Evolutionary conservation across 306 rosid genomes (phyloP).

Genomic region (cucumber (Cucumis sativus)): DNA sequence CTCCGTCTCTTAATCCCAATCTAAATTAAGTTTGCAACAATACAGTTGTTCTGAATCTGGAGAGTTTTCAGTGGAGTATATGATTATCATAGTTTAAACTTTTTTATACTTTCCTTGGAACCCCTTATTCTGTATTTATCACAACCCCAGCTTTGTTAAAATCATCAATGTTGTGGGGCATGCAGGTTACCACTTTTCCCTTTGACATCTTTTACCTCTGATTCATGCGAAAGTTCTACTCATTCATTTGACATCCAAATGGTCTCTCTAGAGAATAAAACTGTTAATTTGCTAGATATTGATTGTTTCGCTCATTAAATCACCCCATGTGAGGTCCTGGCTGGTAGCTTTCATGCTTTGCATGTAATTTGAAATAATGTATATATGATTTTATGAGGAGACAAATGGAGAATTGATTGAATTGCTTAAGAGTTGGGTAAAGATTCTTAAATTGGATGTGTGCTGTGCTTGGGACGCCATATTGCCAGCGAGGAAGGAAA

Average conservation of each 20-base stretch:
- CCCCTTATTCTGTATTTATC: neutral
- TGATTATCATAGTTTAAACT: neutral
- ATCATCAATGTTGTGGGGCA: neutral
- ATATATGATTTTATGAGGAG: neutral
- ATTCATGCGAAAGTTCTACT: neutral
- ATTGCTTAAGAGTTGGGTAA: neutral
- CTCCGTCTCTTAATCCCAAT: constrained; percentile 1
- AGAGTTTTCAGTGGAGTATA: neutral
- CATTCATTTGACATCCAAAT: neutral
- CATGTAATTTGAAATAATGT: neutral
- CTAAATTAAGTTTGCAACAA: constrained; percentile 15
- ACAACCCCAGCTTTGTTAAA: neutral
- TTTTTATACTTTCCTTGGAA: neutral
- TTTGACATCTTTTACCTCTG: neutral
- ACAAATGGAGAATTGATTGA: neutral
- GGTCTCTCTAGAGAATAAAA: neutral
- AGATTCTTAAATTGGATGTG: neutral
- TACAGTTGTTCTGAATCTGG: constrained; percentile 15
- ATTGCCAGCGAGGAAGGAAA: neutral
- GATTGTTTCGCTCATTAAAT: neutral
- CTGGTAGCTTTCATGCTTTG: neutral
- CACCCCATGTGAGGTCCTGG: constrained; percentile 3
- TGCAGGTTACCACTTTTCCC: neutral
- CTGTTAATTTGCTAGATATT: neutral
- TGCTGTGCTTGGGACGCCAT: neutral